Conservation (phyloP, 176 grass and related monocot genomes). For the Eremochloa ophiuroides region DNA sequence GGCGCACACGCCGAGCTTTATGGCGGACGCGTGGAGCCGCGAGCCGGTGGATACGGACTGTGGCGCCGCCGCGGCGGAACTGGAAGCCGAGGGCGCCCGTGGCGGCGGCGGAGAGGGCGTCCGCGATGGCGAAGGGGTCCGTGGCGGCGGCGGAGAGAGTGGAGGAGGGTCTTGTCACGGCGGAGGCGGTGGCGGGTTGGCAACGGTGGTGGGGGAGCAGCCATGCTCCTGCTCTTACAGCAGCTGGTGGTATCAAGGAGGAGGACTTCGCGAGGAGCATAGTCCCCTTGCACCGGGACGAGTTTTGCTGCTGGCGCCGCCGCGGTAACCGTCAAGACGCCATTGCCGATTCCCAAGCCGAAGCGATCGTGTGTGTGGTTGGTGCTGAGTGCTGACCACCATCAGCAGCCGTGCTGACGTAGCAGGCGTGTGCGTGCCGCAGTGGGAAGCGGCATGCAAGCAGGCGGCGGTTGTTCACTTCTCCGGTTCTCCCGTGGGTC, state of each 20-base stretch:
- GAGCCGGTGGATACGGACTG: not conserved
- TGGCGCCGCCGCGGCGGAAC: too few relatives aligned
- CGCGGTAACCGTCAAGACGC: too few relatives aligned
- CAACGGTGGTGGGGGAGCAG: not conserved
- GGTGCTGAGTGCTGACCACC: too few relatives aligned
- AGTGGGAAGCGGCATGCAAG: too few relatives aligned
- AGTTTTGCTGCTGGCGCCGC: not conserved
- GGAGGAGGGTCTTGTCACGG: not conserved
- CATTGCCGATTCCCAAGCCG: not conserved
- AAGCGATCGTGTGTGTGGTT: too few relatives aligned
- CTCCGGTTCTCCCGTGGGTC: too few relatives aligned
- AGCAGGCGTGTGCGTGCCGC: too few relatives aligned
- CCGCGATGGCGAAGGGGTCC: not conserved
- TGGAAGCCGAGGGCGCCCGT: too few relatives aligned
- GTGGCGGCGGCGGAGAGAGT: too few relatives aligned
- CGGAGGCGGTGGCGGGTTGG: not conserved
- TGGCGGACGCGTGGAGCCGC: not conserved
- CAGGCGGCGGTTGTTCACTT: too few relatives aligned
- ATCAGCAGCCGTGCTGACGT: too few relatives aligned
- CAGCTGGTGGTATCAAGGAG: not conserved
- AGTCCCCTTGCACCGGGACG: not conserved
- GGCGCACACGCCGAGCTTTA: not conserved
- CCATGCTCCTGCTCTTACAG: not conserved
- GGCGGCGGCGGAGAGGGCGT: not conserved
- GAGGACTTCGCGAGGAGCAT: not conserved